Evolutionary conservation across 2,329 filamentous ascomycete species (phyloP), one percentile per base, ranked within the genome.

Genomic region (Blastomyces silverae): DNA sequence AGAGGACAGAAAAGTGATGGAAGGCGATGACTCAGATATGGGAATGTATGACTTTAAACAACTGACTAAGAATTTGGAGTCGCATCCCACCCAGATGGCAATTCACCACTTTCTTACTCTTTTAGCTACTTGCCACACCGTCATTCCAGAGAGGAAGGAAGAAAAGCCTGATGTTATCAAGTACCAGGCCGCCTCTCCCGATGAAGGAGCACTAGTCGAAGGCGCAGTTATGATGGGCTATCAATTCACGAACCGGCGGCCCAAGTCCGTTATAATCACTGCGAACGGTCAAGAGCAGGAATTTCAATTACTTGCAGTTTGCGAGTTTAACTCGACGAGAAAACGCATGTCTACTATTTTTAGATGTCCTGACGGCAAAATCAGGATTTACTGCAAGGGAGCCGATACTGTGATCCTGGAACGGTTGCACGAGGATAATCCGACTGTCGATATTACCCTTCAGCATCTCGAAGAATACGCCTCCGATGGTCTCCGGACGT

Each of bases 301-400:
- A 75, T 99, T 94, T 74, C 91, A 97, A 75, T 83, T 99, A 50
- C 80, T 99, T 65, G 93, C 93, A 2, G 92, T 99, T n/a, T 97
- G 93, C 76, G 94, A 99, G 77, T 99, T 99, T 82, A 99, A 99
- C 79, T 97, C 94, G 1, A 94, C 92, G 10, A 85, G 94, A 71
- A 99, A 99, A 80, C 85, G 94, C 69, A 99, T 99, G 94, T 97
- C 94, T 8, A 90, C 93, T 28, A 95, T 99, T 70, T 97, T 95
- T 80, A 87, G 95, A 63, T 97, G 93, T 73, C 94, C 94, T 0
- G 93, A 97, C 79, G 94, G 94, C 67, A 96, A 94, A 79, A 89
- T 99, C 66, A 84, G 94, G 61, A 87, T 91, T 71, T 99, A 97
- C 78, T 93, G 89, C 79, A 99, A 99, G 79, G 94, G 94, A 71